phyloP scores from a whole-genome alignment of 192 early-diverging fungal genomes.

The Coemansia sp. region DNA sequence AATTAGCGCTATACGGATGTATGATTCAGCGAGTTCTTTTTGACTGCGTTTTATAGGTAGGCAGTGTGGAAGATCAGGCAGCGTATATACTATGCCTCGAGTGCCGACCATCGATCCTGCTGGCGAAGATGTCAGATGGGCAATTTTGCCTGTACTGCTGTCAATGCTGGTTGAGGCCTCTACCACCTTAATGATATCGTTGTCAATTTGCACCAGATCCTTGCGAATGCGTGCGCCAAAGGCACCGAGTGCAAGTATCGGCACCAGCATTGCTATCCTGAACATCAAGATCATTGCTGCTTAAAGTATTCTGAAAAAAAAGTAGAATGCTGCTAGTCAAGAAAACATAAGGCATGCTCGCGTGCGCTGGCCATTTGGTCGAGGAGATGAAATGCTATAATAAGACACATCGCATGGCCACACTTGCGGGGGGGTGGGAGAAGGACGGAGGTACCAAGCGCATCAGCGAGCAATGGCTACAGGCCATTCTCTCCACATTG shows the following conservation, averaged over 20 bases:
- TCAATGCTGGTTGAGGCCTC: conserved; percentile 38
- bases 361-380: background rate
- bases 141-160: conserved; percentile 28
- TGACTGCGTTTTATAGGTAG: conserved; percentile 32
- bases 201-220: conserved; percentile 46
- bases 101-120: conserved; percentile 28
- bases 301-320: background rate
- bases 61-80: conserved; percentile 29
- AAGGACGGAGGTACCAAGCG: background rate
- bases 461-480: background rate
- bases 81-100: conserved; percentile 38
- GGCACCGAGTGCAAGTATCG: conserved; percentile 13
- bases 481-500: background rate
- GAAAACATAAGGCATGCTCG: background rate
- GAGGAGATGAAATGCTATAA: background rate
- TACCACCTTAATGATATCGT: conserved; percentile 36
- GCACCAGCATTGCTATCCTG: conserved; percentile 10
- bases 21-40: conserved; percentile 24
- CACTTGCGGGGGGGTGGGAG: background rate
- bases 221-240: conserved; percentile 41
- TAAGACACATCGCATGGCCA: background rate
- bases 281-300: conserved; percentile 21
- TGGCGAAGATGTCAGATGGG: conserved; percentile 31
- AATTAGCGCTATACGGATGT: conserved; percentile 46
- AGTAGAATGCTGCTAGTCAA: background rate